Base-by-base conservation (phyloP, 768 basidiomycete genomes). In the Russula compacta region DNA sequence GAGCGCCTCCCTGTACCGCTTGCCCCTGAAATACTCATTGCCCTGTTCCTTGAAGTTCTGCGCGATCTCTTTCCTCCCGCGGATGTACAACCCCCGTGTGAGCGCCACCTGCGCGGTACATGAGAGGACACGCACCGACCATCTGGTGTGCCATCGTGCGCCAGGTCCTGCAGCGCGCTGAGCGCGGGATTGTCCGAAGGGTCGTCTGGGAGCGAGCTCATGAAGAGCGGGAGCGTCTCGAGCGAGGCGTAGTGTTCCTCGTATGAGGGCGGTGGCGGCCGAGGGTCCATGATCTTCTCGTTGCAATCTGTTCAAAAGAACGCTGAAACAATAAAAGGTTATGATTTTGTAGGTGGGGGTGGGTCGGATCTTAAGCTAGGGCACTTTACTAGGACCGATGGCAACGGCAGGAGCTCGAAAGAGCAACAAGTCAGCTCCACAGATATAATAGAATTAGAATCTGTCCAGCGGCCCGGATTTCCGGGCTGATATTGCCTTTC, bases 21-120 rank as follows among this genome's bases (percentile, higher is more conserved):
- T 92, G 33, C 86, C 87, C 66, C 84, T 86, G 75, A 89, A 95
- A 68, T 95, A 92, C 58, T 95, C 93, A 70, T 98, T 98, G 5
- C 94, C 97, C 70, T 95, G 92, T 56, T 92, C 85, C 72, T 97
- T 98, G 74, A 98, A 97, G 69, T 89, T 94, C 63, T 83, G 79
- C 1, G 95, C 92, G 65, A 92, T 78, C 72, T 98, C 97, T 95
- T 39, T 15, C 29, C 12, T 15, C 29, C 12, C 32, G 7, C 35
- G 64, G 29, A 44, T 29, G 29, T n/a, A 4, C 3, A 6, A 14
- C 10, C 7, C 24, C 24, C 2, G 9, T 43, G 36, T 51, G 38
- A 53, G 54, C 33, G 17, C 24, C 38, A 42, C 1, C 48, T 49
- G 32, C 11, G 33, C 47, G 7, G 24, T 35, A 6, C 10, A 55